Evolutionary conservation across 176 grass and related monocot species (phyloP).

Genomic region (Zizania latifolia): DNA sequence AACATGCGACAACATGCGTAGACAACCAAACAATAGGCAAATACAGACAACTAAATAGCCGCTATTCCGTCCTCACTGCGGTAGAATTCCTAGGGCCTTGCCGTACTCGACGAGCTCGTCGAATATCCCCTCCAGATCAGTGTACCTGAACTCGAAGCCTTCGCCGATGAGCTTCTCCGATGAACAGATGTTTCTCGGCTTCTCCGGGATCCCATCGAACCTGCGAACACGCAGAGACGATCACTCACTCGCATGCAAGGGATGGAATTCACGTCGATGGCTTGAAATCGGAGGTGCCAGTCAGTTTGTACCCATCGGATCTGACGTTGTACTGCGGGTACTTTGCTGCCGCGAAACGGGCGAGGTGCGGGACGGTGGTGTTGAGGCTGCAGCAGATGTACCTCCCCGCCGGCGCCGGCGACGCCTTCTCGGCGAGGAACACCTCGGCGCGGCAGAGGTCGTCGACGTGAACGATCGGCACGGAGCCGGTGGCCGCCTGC

Average conservation of each 20-base stretch:
- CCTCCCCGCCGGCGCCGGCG: conserved; percentile 32
- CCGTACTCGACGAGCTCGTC: conserved; percentile 40
- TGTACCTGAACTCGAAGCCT: conserved; percentile 46
- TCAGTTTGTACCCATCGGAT: neutral
- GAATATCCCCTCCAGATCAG: conserved; percentile 30
- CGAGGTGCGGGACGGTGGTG: conserved; percentile 34
- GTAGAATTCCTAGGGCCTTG: conserved; percentile 39
- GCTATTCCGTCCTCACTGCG: no score
- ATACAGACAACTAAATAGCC: no score
- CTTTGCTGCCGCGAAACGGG: conserved; percentile 31
- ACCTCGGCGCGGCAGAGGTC: conserved; percentile 68
- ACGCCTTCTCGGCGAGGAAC: conserved; percentile 49
- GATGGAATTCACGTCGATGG: no score
- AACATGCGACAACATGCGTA: no score
- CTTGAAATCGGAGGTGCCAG: neutral
- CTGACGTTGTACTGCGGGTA: conserved; percentile 58
- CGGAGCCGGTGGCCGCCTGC: neutral
- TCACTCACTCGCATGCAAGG: no score
- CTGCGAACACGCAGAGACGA: neutral
- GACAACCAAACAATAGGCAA: no score
- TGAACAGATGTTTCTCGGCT: neutral
- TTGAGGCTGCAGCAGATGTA: conserved; percentile 62
- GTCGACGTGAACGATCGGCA: conserved; percentile 35
- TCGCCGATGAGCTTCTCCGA: conserved; percentile 29
- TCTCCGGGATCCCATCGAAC: neutral